Percentiles rank a stretch among this genome's conserved stretches.
Conservation (phyloP, 352 stramenopile genomes). For the Phytophthora agathidicida region DNA sequence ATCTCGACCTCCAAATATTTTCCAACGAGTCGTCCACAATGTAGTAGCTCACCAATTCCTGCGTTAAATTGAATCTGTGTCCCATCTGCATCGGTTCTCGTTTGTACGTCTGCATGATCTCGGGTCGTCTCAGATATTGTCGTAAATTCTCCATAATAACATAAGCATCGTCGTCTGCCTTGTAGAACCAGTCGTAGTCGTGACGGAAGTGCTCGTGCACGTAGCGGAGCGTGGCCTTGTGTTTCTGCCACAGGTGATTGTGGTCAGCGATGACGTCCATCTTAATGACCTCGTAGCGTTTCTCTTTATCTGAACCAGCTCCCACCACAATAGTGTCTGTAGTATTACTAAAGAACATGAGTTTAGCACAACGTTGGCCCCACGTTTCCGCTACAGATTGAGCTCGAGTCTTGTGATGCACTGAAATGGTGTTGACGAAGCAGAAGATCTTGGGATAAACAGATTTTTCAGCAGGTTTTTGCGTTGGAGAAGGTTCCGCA, state of each 20-base stretch:
- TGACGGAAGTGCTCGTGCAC: slow-evolving; percentile 75
- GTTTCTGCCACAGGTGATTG: slow-evolving; percentile 87
- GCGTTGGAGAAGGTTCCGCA: slow-evolving; percentile 19
- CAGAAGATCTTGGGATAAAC: slow-evolving; percentile 70
- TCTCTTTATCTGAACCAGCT: slow-evolving; percentile 18
- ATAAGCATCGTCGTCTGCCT: slow-evolving; percentile 84
- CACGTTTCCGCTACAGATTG: slow-evolving; percentile 80
- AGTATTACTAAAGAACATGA: slow-evolving; percentile 86
- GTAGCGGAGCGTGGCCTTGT: slow-evolving; percentile 76
- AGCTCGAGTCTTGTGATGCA: slow-evolving; percentile 63
- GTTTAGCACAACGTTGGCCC: slow-evolving; percentile 79
- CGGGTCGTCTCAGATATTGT: slow-evolving; percentile 58
- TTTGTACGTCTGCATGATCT: slow-evolving; percentile 65
- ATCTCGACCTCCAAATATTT: slow-evolving; percentile 56
- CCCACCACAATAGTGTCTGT: slow-evolving; percentile 55
- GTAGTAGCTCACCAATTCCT: slow-evolving; percentile 78
- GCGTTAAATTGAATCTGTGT: slow-evolving; percentile 79
- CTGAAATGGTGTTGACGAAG: slow-evolving; percentile 85
- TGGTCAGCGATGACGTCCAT: slow-evolving; percentile 77
- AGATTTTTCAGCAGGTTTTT: slow-evolving; percentile 3
- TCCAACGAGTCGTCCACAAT: slow-evolving; percentile 71
- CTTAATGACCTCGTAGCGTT: slow-evolving; percentile 60
- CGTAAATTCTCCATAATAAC: slow-evolving; percentile 83
- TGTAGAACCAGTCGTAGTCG: slow-evolving; percentile 90
- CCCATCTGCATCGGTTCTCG: slow-evolving; percentile 80